Percentiles rank a stretch among this genome's conserved stretches.
phyloP scores from a whole-genome alignment of 768 basidiomycete species.

The Pleurotus giganteus region DNA sequence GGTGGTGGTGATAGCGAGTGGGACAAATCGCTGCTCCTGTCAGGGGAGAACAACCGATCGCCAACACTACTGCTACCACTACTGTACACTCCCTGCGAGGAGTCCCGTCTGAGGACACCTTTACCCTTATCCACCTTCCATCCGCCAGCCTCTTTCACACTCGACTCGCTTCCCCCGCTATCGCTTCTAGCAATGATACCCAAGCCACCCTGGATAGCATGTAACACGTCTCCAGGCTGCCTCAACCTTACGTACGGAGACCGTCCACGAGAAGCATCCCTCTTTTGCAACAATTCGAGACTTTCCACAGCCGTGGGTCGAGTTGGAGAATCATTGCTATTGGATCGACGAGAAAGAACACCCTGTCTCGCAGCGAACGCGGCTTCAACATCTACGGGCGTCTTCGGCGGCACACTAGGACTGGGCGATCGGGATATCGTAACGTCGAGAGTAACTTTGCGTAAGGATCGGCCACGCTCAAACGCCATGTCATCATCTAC shows the following conservation, averaged over 20 bases:
- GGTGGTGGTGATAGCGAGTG: neutral
- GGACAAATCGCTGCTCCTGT: neutral
- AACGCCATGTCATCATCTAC: neutral
- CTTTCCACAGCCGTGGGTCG: neutral
- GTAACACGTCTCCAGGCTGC: neutral
- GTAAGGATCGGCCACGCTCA: slow-evolving; percentile 2
- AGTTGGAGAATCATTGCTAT: slow-evolving; percentile 20
- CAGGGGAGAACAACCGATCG: neutral
- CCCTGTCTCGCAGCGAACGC: neutral
- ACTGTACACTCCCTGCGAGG: neutral
- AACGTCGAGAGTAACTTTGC: neutral
- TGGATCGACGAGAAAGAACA: slow-evolving; percentile 2
- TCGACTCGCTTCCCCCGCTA: slow-evolving; percentile 3
- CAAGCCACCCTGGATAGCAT: neutral
- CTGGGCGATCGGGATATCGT: slow-evolving; percentile 43
- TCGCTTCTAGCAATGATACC: slow-evolving; percentile 3
- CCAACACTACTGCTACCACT: neutral
- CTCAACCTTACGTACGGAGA: neutral
- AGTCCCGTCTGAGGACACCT: neutral
- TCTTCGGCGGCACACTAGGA: slow-evolving; percentile 44
- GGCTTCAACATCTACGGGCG: slow-evolving; percentile 33
- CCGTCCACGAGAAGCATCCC: neutral
- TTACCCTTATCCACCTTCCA: neutral
- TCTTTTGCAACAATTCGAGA: neutral
- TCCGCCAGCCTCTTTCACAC: neutral